Conservation (phyloP, 805 yeast species). For the Hanseniaspora meyeri region DNA sequence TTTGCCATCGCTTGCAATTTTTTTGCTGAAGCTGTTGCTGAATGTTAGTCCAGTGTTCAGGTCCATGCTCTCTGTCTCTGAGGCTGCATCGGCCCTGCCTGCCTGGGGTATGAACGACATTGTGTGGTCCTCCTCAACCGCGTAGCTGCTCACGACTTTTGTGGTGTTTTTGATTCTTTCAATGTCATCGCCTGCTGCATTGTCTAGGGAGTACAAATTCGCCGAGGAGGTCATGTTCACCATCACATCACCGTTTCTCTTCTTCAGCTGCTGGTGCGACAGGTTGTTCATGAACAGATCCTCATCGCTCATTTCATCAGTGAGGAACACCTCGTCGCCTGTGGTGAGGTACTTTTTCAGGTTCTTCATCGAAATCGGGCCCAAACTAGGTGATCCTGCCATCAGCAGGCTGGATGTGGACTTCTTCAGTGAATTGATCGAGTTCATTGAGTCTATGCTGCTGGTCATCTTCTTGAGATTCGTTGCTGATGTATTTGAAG, state of each 20-base stretch:
- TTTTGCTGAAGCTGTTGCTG: not conserved
- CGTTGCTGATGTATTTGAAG: not conserved
- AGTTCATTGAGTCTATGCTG: constrained; percentile 6
- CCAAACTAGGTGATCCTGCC: constrained; percentile 29
- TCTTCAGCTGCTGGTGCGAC: constrained; percentile 14
- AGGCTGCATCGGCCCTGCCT: not conserved
- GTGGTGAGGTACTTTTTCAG: constrained; percentile 11
- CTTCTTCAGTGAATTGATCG: not conserved
- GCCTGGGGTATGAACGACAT: not conserved
- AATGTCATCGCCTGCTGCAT: constrained; percentile 17
- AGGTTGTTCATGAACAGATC: constrained; percentile 31
- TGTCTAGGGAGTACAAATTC: not conserved
- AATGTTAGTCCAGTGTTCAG: constrained; percentile 19
- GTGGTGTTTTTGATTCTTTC: constrained; percentile 3
- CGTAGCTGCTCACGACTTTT: not conserved
- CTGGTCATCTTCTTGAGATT: constrained; percentile 1
- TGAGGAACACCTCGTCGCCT: constrained; percentile 19
- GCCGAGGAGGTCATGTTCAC: constrained; percentile 11
- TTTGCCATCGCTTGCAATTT: not conserved
- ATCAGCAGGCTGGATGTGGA: not conserved
- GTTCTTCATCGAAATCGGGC: constrained; percentile 33
- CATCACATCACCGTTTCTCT: constrained; percentile 2
- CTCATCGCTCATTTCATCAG: constrained; percentile 24
- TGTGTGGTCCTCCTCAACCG: not conserved
- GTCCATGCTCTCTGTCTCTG: constrained; percentile 19